Conservation (phyloP, 805 yeast genomes). For the Wickerhamiella azymoides region DNA sequence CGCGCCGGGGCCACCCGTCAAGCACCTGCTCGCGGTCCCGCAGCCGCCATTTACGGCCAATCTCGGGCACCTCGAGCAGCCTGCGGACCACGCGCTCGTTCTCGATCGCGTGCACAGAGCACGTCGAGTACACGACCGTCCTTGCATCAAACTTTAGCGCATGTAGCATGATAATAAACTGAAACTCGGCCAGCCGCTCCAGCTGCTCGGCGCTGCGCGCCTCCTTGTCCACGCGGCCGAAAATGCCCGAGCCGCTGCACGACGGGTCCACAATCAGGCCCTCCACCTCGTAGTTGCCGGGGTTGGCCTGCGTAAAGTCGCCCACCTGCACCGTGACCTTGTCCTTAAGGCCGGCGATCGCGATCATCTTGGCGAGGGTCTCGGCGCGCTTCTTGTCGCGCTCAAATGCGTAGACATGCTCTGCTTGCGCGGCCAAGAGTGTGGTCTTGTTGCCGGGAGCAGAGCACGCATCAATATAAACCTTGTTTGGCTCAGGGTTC, state of each 20-base stretch:
- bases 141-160: conserved; percentile 61
- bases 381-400: conserved; percentile 62
- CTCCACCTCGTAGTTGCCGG: conserved; percentile 50
- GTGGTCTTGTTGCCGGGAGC: conserved; percentile 99
- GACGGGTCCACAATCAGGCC: conserved; percentile 92
- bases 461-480: conserved; percentile 83
- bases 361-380: conserved; percentile 62
- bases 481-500: conserved; percentile 43
- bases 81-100: conserved; percentile 85
- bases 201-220: conserved; percentile 35
- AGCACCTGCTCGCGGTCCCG: conserved; percentile 46
- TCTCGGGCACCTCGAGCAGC: conserved; percentile 50
- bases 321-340: conserved; percentile 32
- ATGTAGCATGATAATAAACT: conserved; percentile 74
- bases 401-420: conserved; percentile 58
- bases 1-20: conserved; percentile 80
- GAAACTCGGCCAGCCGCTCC: conserved; percentile 68
- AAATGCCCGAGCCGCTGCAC: conserved; percentile 95
- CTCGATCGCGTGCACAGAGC: conserved; percentile 88
- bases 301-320: conserved; percentile 51
- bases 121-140: conserved; percentile 83
- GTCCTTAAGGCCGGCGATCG: conserved; percentile 51
- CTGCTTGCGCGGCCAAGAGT: conserved; percentile 61
- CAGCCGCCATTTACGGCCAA: conserved; percentile 55
- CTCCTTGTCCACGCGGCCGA: conserved; percentile 45